Evolutionary conservation across 441 rosid species (phyloP).

Genomic region (Aleurites moluccanus): DNA sequence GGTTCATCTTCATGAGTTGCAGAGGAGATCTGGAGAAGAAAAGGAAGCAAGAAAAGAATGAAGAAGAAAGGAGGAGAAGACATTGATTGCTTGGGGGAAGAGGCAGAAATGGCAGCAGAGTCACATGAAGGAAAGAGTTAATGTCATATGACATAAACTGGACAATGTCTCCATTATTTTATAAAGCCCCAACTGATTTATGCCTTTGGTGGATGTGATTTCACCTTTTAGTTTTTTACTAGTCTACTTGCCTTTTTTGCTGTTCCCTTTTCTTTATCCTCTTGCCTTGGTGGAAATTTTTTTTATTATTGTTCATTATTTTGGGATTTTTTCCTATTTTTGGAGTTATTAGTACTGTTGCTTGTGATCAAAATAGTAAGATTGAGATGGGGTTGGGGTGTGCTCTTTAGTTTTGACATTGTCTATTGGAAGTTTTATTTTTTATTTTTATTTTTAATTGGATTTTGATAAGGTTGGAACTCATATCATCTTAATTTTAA

Average conservation of each 20-base stretch:
- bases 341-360: background rate
- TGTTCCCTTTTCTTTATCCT: background rate
- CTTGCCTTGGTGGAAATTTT: background rate
- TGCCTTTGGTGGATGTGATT: background rate
- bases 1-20: constrained; percentile 35
- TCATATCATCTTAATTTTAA: too few species aligned
- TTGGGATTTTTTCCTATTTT: too few species aligned
- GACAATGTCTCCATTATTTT: constrained; percentile 26
- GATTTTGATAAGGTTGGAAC: too few species aligned
- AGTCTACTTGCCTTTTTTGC: background rate
- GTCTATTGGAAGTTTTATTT: background rate
- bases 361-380: background rate
- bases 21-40: constrained; percentile 31
- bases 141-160: constrained; percentile 1
- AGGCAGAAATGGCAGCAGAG: background rate
- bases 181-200: constrained; percentile 22
- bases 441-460: background rate
- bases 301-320: too few species aligned
- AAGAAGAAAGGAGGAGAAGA: constrained; percentile 28
- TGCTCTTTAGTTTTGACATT: background rate
- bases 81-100: constrained; percentile 20
- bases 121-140: constrained; percentile 28
- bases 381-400: background rate
- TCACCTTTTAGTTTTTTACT: background rate
- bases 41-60: constrained; percentile 34